Evolutionary conservation across 352 stramenopile genomes (phyloP).

Genomic region (Phytophthora sp.): DNA sequence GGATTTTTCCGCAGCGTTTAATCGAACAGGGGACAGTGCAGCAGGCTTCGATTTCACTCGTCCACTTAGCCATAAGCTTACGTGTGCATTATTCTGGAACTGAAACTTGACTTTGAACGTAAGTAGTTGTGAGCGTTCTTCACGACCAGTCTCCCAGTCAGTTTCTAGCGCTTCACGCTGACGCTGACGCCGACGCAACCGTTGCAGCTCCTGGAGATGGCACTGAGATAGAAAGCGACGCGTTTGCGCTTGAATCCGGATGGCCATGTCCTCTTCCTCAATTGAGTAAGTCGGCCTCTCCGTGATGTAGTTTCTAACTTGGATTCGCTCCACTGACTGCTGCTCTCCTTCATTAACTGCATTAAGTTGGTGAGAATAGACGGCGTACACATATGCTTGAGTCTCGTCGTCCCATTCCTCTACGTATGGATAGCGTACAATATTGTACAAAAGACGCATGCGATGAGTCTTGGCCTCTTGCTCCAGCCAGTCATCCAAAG

Average conservation of each 20-base stretch:
- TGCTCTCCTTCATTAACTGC: constrained; percentile 12
- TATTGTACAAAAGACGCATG: constrained; percentile 39
- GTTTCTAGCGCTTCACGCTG: constrained; percentile 39
- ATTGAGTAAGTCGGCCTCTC: constrained; percentile 70
- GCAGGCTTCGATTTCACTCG: constrained; percentile 25
- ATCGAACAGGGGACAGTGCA: not conserved
- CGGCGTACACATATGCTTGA: constrained; percentile 54
- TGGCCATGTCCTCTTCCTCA: constrained; percentile 57
- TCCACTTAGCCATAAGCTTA: constrained; percentile 17
- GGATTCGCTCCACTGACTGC: constrained; percentile 18
- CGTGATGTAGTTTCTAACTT: constrained; percentile 18
- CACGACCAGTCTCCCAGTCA: constrained; percentile 41
- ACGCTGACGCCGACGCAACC: constrained; percentile 32
- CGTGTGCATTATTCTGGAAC: constrained; percentile 20
- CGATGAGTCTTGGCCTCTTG: constrained; percentile 42
- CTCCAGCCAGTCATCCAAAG: constrained; percentile 48
- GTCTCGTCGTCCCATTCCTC: constrained; percentile 61
- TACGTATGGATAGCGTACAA: constrained; percentile 60
- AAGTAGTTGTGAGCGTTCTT: constrained; percentile 53
- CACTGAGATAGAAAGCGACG: constrained; percentile 50
- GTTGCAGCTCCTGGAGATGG: constrained; percentile 32
- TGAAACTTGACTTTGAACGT: constrained; percentile 47
- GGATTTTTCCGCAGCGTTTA: constrained; percentile 1
- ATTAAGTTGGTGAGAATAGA: constrained; percentile 14
- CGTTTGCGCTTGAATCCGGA: constrained; percentile 49